A percentile compares a stretch with the other conserved stretches of the same genome.
Evolutionary conservation across 305 asterid genomes (phyloP).

Genomic region (Coffea humblotiana): DNA sequence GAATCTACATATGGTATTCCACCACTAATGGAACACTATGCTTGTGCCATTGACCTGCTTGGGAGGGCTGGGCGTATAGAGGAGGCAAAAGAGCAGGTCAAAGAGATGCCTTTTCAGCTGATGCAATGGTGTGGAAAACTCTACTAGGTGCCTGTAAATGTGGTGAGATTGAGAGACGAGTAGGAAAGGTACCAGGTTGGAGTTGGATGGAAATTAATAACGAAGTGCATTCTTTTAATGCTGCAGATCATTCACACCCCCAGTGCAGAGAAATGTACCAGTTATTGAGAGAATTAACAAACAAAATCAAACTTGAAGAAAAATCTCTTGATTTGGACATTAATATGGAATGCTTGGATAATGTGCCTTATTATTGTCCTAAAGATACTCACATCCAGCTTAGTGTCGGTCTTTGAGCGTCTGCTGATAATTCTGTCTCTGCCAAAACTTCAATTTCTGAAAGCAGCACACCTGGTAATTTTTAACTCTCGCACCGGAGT

Average conservation of each 20-base stretch:
- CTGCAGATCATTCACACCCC: conserved; percentile 65
- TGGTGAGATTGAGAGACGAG: conserved; percentile 65
- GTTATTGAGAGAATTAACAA: conserved; percentile 38
- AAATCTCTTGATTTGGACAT: conserved; percentile 12
- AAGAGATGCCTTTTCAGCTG: conserved; percentile 64
- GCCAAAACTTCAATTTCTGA: not conserved
- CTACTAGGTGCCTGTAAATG: conserved; percentile 66
- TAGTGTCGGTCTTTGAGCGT: not conserved
- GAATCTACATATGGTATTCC: conserved; percentile 53
- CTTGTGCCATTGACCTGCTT: conserved; percentile 76
- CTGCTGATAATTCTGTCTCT: not conserved
- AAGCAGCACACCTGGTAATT: not conserved
- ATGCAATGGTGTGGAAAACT: conserved; percentile 74
- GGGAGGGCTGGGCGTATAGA: conserved; percentile 67
- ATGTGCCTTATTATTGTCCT: conserved; percentile 24
- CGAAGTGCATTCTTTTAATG: conserved; percentile 70
- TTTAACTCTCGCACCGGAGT: not conserved
- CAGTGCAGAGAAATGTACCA: conserved; percentile 47
- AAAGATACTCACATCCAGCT: not conserved
- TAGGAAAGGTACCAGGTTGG: conserved; percentile 85
- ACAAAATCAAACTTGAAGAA: conserved; percentile 44
- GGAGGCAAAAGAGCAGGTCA: conserved; percentile 57
- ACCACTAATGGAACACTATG: conserved; percentile 85
- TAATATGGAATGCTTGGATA: conserved; percentile 30
- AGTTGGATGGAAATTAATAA: conserved; percentile 80